A percentile compares a stretch with the other conserved stretches of the same genome.
Conservation (phyloP, 2,329 filamentous ascomycete species). For the Aspergillus neotritici region DNA sequence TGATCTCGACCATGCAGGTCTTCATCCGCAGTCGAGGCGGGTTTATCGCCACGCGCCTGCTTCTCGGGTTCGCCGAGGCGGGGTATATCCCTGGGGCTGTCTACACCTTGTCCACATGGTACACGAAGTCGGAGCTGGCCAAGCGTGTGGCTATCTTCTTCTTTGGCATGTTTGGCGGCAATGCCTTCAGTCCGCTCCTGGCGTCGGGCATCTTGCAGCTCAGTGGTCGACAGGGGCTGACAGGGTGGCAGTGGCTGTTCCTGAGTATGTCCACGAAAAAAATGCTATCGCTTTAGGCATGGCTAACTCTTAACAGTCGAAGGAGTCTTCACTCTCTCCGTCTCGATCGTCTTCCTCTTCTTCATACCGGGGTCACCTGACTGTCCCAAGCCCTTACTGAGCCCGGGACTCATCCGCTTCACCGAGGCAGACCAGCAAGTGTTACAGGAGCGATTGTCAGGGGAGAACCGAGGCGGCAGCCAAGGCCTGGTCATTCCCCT, state of each 20-base stretch:
- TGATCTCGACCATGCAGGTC: constrained; percentile 51
- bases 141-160: constrained; percentile 10
- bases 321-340: constrained; percentile 48
- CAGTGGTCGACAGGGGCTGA: constrained; percentile 1
- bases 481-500: too few species aligned
- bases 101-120: constrained; percentile 6
- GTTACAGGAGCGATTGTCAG: too few species aligned
- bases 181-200: constrained; percentile 6
- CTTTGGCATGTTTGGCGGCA: constrained; percentile 9
- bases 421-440: too few species aligned
- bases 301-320: constrained; percentile 32
- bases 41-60: constrained; percentile 47
- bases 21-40: constrained; percentile 46
- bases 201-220: constrained; percentile 9
- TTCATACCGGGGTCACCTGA: constrained; percentile 27
- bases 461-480: too few species aligned
- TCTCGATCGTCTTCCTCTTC: constrained; percentile 37
- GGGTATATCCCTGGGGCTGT: constrained; percentile 51
- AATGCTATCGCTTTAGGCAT: too few species aligned
- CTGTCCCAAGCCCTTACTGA: too few species aligned
- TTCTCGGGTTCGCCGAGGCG: constrained; percentile 51
- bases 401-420: too few species aligned
- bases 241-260: constrained; percentile 12
- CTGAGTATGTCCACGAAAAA: neutral
- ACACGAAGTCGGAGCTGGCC: constrained; percentile 5